These are phyloP conservation scores for Trichosporon sp. DNA, from an alignment of 1,284 basidiomycete genomes.

Conservation along the genomic window DNA sequence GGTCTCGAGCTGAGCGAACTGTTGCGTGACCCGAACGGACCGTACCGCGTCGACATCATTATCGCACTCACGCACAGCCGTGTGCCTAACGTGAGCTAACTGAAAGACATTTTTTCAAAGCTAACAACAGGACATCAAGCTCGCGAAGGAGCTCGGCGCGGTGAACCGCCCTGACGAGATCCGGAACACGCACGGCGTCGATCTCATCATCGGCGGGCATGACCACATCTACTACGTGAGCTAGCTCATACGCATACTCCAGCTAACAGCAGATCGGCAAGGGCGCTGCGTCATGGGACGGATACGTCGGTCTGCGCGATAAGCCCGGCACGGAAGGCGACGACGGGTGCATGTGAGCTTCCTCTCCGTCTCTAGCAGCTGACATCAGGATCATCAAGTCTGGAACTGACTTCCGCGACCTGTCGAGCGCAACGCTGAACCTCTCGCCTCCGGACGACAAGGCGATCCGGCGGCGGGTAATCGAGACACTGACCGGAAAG, in stretches of 20 bases:
- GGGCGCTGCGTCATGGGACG: slow-evolving; percentile 73
- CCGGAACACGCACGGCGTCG: slow-evolving; percentile 70
- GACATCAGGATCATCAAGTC: slow-evolving; percentile 67
- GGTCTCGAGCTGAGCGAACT: slow-evolving; percentile 68
- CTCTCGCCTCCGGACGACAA: slow-evolving; percentile 64
- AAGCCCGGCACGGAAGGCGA: slow-evolving; percentile 75
- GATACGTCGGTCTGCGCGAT: slow-evolving; percentile 63
- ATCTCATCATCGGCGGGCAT: slow-evolving; percentile 84
- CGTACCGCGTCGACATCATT: slow-evolving; percentile 72
- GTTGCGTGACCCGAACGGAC: slow-evolving; percentile 71
- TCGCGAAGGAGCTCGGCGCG: slow-evolving; percentile 67
- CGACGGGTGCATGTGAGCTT: slow-evolving; percentile 65
- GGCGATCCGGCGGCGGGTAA: slow-evolving; percentile 68
- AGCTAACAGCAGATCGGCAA: slow-evolving; percentile 66
- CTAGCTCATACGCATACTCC: neutral
- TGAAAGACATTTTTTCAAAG: neutral
- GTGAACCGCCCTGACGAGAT: slow-evolving; percentile 61
- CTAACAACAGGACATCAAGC: slow-evolving; percentile 64
- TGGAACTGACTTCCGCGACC: slow-evolving; percentile 86
- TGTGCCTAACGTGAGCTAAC: slow-evolving; percentile 64
- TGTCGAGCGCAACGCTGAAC: slow-evolving; percentile 72
- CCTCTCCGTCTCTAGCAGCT: neutral
- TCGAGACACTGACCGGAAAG: slow-evolving; percentile 68
- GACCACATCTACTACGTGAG: slow-evolving; percentile 65
- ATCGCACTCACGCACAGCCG: slow-evolving; percentile 79